A percentile compares a stretch with the other conserved stretches of the same genome.
Conservation (phyloP, 768 basidiomycete species). For the Pisolithus albus region DNA sequence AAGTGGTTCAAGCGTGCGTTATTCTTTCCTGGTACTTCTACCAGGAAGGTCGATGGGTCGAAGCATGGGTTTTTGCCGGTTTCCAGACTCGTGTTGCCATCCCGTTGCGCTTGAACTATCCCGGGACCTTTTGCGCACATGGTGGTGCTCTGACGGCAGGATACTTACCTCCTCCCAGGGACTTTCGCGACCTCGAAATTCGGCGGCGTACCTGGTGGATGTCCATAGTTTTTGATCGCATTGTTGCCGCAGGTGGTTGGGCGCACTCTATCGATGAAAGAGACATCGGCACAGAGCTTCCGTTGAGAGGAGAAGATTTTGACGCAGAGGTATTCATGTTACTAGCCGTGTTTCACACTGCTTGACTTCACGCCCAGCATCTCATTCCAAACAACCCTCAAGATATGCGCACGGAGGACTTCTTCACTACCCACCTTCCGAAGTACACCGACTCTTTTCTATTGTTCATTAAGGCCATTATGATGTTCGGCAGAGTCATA, state of each 20-base stretch:
- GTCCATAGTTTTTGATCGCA: slow-evolving; percentile 81
- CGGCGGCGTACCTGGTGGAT: slow-evolving; percentile 88
- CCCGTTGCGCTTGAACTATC: slow-evolving; percentile 78
- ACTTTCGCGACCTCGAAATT: slow-evolving; percentile 67
- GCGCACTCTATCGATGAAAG: slow-evolving; percentile 78
- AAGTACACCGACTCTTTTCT: slow-evolving; percentile 79
- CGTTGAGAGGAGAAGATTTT: slow-evolving; percentile 68
- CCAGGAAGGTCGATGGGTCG: slow-evolving; percentile 84
- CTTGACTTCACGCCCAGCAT: slow-evolving; percentile 34
- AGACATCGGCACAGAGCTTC: slow-evolving; percentile 80
- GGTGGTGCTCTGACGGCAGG: slow-evolving; percentile 65
- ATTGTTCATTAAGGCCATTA: slow-evolving; percentile 73
- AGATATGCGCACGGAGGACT: slow-evolving; percentile 51
- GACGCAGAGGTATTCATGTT: slow-evolving; percentile 53
- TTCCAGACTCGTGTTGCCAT: slow-evolving; percentile 80
- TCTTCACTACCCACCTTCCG: slow-evolving; percentile 65
- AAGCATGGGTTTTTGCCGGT: slow-evolving; percentile 86
- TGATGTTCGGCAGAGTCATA: slow-evolving; percentile 81
- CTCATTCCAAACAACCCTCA: slow-evolving; percentile 70
- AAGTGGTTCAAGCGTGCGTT: slow-evolving; percentile 81
- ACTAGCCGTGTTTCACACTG: background rate
- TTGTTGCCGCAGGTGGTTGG: slow-evolving; percentile 78
- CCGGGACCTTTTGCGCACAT: slow-evolving; percentile 72
- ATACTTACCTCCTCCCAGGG: slow-evolving; percentile 75
- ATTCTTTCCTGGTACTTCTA: slow-evolving; percentile 89